Base-by-base conservation (phyloP, 2,329 filamentous ascomycete species). In the Coccinonectria pachysandricola region DNA sequence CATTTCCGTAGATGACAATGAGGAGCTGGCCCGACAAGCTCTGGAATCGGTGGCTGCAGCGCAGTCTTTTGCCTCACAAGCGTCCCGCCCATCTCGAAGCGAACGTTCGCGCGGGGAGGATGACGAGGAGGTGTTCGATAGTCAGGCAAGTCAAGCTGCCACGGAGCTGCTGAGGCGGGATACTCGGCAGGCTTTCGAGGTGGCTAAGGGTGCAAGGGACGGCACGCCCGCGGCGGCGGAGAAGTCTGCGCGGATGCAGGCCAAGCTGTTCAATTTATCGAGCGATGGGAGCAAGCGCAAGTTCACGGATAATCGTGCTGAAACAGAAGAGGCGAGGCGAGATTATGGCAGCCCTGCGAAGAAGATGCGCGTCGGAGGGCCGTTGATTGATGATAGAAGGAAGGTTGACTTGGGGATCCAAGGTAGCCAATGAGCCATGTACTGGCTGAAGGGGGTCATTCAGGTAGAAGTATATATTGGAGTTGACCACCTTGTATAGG, bases 111-210 rank as follows among this genome's bases (percentile, higher is more conserved):
- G 23, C 22, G 35, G 28, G 6, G 45, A 48, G 12, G 54, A 57
- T 7, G 58, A 57, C 2, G 58, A 59, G 9, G 64, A 81, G 21
- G 56, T 86, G 0, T 69, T 65, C 17, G 79, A 79, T 43, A 85
- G 79, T 31, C 80, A 83, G 45, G 83, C 84, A 7, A 87, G 79
- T 44, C 79, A 82, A 37, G 74, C 75, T 22, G 84, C 85, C 2
- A 76, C 78, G 3, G 76, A 75, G 39, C 75, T 88, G 74, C 65
- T 84, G 36, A 76, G 79, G 10, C 66, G 72, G 19, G 64, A 72
- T 26, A 56, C 66, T 2, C 57, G 64, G 7, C 59, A 65, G 45
- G 68, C 64, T 35, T 68, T 70, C 13, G 68, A 70, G 21, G 55
- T 65, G 3, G 59, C 57, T 1, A 50, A 49, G 2, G 57, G 48